Evolutionary conservation across 1,284 basidiomycete genomes (phyloP).

Genomic region (Tylopilus sp.): DNA sequence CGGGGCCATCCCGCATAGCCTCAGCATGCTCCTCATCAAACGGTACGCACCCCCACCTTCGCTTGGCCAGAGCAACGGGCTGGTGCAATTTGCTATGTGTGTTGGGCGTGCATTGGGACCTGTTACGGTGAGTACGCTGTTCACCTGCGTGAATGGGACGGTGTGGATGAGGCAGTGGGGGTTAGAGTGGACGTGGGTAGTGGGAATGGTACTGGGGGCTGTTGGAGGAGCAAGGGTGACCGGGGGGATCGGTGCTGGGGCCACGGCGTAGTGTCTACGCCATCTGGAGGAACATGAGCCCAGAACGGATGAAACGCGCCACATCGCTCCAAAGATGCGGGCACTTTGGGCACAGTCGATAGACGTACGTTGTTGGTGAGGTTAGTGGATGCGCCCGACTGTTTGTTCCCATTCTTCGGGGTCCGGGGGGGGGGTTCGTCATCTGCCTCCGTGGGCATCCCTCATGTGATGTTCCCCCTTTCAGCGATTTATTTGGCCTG

Average conservation of each 20-base stretch:
- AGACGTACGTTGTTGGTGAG: too few relatives aligned
- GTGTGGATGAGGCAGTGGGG: slow-evolving; percentile 15
- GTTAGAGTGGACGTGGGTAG: slow-evolving; percentile 18
- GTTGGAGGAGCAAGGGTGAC: slow-evolving; percentile 22
- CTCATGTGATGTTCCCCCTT: too few relatives aligned
- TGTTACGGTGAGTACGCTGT: slow-evolving; percentile 17
- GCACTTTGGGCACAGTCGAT: too few relatives aligned
- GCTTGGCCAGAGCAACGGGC: slow-evolving; percentile 20
- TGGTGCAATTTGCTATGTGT: slow-evolving; percentile 26
- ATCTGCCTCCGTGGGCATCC: too few relatives aligned
- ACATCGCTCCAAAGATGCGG: too few relatives aligned
- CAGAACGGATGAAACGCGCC: too few relatives aligned
- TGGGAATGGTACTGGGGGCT: slow-evolving; percentile 15
- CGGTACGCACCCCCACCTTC: slow-evolving; percentile 15
- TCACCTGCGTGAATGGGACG: slow-evolving; percentile 20
- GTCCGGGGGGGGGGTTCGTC: too few relatives aligned
- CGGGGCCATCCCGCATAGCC: slow-evolving; percentile 12
- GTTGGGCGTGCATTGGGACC: slow-evolving; percentile 22
- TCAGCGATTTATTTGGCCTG: too few relatives aligned
- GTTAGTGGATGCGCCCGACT: too few relatives aligned
- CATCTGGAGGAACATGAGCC: too few relatives aligned
- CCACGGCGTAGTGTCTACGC: neutral
- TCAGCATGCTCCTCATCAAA: slow-evolving; percentile 23
- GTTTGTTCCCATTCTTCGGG: too few relatives aligned
- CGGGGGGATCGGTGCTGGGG: slow-evolving; percentile 2